A percentile compares a stretch with the other conserved stretches of the same genome.
Conservation (phyloP, 148 eudicot species). For the Euryodendron excelsum region DNA sequence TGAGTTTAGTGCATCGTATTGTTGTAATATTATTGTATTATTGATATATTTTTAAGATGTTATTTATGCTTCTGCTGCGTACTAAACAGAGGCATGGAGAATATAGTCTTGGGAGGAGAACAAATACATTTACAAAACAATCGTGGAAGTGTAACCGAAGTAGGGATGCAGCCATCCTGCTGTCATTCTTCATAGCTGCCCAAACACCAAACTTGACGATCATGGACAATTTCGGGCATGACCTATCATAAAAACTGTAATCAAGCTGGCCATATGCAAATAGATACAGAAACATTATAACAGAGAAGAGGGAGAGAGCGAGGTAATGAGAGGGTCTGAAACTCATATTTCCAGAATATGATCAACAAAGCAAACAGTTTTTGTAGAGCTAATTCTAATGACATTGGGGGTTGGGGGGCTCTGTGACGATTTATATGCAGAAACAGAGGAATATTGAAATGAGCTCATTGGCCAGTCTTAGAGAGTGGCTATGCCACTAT, state of each 20-base stretch:
- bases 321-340: constrained; percentile 4
- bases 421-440: constrained; percentile 23
- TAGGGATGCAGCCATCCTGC: constrained; percentile 54
- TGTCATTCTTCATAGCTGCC: constrained; percentile 40
- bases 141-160: constrained; percentile 60
- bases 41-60: background rate
- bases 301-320: constrained; percentile 3
- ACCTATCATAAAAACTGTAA: constrained; percentile 34
- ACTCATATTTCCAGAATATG: constrained; percentile 10
- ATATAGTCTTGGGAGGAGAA: background rate
- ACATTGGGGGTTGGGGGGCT: background rate
- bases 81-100: background rate
- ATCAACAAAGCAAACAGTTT: background rate
- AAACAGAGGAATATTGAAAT: background rate
- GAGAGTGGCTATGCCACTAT: too few relatives aligned
- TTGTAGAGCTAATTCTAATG: background rate
- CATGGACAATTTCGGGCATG: constrained; percentile 38
- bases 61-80: too few relatives aligned
- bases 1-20: background rate
- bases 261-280: constrained; percentile 25
- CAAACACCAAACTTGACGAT: constrained; percentile 41
- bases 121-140: constrained; percentile 48
- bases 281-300: background rate
- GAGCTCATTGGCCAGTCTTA: constrained; percentile 17
- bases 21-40: background rate